Percentiles rank a stretch among this genome's conserved stretches.
These are phyloP conservation scores for Globisporangium emineosum DNA, from an alignment of 352 stramenopile genomes.

Conservation along the genomic window DNA sequence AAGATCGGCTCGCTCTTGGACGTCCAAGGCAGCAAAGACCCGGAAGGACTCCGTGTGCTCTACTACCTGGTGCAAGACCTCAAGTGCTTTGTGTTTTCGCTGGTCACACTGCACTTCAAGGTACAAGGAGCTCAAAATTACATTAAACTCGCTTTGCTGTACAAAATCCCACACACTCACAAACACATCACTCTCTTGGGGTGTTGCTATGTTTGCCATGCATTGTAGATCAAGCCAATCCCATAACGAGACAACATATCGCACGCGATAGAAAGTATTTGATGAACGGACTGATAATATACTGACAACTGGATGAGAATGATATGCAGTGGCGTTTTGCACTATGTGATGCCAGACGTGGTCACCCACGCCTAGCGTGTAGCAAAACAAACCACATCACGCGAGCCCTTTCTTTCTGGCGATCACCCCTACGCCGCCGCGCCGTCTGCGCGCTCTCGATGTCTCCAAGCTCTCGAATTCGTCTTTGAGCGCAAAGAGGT, in stretches of 20 bases:
- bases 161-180: neutral
- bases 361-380: neutral
- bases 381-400: slow-evolving; percentile 3
- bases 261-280: neutral
- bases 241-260: slow-evolving; percentile 39
- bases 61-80: slow-evolving; percentile 98
- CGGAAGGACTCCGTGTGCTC: slow-evolving; percentile 91
- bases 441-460: slow-evolving; percentile 9
- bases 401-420: slow-evolving; percentile 17
- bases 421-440: slow-evolving; percentile 13
- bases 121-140: slow-evolving; percentile 23
- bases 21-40: slow-evolving; percentile 95
- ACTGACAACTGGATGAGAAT: slow-evolving; percentile 1
- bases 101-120: slow-evolving; percentile 98
- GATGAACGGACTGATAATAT: neutral
- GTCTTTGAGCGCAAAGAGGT: slow-evolving; percentile 34
- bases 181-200: neutral
- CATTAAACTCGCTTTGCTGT: neutral
- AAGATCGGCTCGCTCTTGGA: slow-evolving; percentile 96
- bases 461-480: slow-evolving; percentile 23
- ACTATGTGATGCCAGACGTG: neutral
- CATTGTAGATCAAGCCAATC: slow-evolving; percentile 92
- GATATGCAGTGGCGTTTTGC: neutral
- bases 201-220: neutral
- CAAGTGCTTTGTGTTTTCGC: slow-evolving; percentile 95